Evolutionary conservation across 805 yeast species (phyloP).

Genomic region (Clavispora carvajalis): DNA sequence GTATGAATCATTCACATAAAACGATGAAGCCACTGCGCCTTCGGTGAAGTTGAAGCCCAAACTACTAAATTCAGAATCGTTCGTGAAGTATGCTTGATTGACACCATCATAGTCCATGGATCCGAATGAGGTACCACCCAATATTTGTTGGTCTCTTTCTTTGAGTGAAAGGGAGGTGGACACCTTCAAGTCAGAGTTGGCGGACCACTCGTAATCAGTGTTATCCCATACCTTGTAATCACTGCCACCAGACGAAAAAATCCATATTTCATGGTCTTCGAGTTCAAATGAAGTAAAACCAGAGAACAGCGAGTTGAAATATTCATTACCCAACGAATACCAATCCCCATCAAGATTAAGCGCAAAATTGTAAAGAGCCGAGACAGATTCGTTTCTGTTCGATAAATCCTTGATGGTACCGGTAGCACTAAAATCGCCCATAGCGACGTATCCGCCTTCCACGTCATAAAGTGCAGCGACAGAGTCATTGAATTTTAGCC

Average conservation of each 20-base stretch:
- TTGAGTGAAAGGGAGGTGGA: slow-evolving; percentile 21
- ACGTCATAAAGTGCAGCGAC: slow-evolving; percentile 18
- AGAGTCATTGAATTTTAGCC: slow-evolving; percentile 27
- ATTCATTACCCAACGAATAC: slow-evolving; percentile 37
- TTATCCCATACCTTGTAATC: slow-evolving; percentile 38
- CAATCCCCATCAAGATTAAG: slow-evolving; percentile 35
- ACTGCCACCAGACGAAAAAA: slow-evolving; percentile 27
- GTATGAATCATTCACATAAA: slow-evolving; percentile 43
- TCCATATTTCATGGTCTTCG: slow-evolving; percentile 35
- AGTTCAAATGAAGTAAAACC: slow-evolving; percentile 33
- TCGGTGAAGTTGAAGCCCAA: slow-evolving; percentile 21
- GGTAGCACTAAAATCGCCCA: slow-evolving; percentile 28
- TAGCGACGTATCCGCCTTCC: slow-evolving; percentile 19
- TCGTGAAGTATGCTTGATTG: slow-evolving; percentile 23
- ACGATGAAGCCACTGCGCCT: slow-evolving; percentile 26
- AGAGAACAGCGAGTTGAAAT: slow-evolving; percentile 18
- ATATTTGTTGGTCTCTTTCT: slow-evolving; percentile 23
- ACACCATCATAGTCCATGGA: slow-evolving; percentile 26
- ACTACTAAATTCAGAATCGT: slow-evolving; percentile 17
- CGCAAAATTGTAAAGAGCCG: slow-evolving; percentile 31
- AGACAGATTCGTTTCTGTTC: slow-evolving; percentile 19
- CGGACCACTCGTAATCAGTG: slow-evolving; percentile 29
- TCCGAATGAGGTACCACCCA: slow-evolving; percentile 31
- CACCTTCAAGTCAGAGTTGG: slow-evolving; percentile 22
- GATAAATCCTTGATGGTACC: slow-evolving; percentile 23